A percentile compares a stretch with the other conserved stretches of the same genome.
Conservation (phyloP, 139 green algal species). For the Closterium sp. region DNA sequence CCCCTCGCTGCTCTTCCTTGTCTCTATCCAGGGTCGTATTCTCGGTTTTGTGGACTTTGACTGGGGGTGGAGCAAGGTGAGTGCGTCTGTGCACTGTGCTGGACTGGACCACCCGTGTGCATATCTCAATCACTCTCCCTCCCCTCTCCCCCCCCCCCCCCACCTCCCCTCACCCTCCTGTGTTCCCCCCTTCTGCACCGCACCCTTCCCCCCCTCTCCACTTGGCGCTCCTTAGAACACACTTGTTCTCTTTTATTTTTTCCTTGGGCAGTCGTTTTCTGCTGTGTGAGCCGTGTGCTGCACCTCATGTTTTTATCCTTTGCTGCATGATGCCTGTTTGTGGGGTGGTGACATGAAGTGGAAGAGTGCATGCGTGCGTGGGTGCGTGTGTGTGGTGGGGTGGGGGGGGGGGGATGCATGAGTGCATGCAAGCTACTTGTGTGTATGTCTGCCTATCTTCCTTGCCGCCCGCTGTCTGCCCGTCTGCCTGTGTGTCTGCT, state of each 20-base stretch:
- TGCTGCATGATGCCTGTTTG: too few relatives aligned
- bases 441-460: background rate
- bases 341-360: too few relatives aligned
- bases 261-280: too few relatives aligned
- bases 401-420: background rate
- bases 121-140: too few relatives aligned
- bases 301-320: too few relatives aligned
- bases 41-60: slow-evolving; percentile 89
- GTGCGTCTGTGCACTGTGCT: background rate
- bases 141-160: background rate
- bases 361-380: background rate
- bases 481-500: too few relatives aligned
- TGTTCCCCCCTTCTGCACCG: background rate
- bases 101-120: too few relatives aligned
- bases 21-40: slow-evolving; percentile 61
- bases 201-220: too few relatives aligned
- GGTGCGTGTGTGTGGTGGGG: background rate
- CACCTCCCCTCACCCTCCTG: background rate
- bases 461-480: too few relatives aligned
- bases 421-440: background rate
- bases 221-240: too few relatives aligned
- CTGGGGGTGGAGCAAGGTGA: slow-evolving; percentile 69
- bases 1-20: background rate
- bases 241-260: too few relatives aligned
- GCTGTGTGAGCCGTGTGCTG: too few relatives aligned